phyloP scores from a whole-genome alignment of 129 eudicot genomes.

The Rutidosis leptorrhynchoides region DNA sequence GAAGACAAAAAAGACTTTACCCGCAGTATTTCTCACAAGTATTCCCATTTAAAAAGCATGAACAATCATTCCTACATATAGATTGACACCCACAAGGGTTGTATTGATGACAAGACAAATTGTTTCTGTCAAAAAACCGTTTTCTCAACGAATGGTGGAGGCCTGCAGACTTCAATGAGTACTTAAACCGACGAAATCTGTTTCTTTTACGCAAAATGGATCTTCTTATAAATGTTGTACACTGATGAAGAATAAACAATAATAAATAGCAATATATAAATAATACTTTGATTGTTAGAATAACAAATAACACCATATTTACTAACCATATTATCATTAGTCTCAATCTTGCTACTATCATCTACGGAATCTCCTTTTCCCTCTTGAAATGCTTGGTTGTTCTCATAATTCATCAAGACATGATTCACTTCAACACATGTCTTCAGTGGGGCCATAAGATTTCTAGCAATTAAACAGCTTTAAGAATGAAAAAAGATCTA shows the following conservation, averaged over 20 bases:
- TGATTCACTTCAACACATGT: slow-evolving; percentile 73
- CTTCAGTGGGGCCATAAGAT: slow-evolving; percentile 57
- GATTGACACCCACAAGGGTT: slow-evolving; percentile 77
- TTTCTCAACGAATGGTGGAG: slow-evolving; percentile 53
- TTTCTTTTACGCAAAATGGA: slow-evolving; percentile 63
- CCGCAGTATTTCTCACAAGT: slow-evolving; percentile 90
- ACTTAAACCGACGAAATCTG: slow-evolving; percentile 73
- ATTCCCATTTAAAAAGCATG: slow-evolving; percentile 61
- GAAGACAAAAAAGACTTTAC: slow-evolving; percentile 28
- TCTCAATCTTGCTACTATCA: slow-evolving; percentile 46
- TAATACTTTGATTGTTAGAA: neutral
- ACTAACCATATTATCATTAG: slow-evolving; percentile 50
- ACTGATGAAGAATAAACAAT: slow-evolving; percentile 36
- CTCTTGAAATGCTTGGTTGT: slow-evolving; percentile 38
- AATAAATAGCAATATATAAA: neutral
- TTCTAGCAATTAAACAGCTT: slow-evolving; percentile 87
- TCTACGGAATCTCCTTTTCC: slow-evolving; percentile 33
- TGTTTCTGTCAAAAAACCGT: slow-evolving; percentile 56
- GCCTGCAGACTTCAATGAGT: slow-evolving; percentile 67
- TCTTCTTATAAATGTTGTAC: slow-evolving; percentile 42
- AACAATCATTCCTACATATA: slow-evolving; percentile 70
- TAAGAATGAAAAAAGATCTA: slow-evolving; percentile 18
- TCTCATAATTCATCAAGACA: slow-evolving; percentile 49
- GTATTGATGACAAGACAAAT: slow-evolving; percentile 59
- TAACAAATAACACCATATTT: neutral